Percentiles rank a stretch among this genome's conserved stretches.
These are phyloP conservation scores for Pythium scleroteichum DNA, from an alignment of 352 stramenopile species.

Conservation along the genomic window DNA sequence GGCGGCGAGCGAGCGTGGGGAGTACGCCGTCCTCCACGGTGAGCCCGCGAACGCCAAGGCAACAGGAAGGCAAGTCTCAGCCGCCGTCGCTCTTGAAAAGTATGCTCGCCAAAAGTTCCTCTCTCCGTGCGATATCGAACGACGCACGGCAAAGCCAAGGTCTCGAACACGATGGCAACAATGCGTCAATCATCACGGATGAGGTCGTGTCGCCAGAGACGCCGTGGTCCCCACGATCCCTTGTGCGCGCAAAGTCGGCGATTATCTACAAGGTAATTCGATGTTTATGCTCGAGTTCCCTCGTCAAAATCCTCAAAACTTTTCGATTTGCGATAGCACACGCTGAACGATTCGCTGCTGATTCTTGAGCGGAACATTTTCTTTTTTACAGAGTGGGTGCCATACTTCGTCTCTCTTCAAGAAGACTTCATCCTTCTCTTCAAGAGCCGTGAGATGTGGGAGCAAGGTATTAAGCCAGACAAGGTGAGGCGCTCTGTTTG, in stretches of 20 bases:
- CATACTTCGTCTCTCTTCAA: slow-evolving; percentile 85
- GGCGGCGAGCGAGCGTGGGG: slow-evolving; percentile 11
- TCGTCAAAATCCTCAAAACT: background rate
- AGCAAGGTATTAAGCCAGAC: slow-evolving; percentile 78
- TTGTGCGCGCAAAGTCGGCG: slow-evolving; percentile 80
- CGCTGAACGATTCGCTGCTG: slow-evolving; percentile 80
- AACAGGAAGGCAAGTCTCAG: background rate
- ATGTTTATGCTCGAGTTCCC: background rate
- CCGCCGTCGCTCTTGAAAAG: slow-evolving; percentile 14
- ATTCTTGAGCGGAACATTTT: slow-evolving; percentile 84
- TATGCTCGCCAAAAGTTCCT: slow-evolving; percentile 17
- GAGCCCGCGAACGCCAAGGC: background rate
- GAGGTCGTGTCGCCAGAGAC: slow-evolving; percentile 47
- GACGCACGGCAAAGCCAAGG: slow-evolving; percentile 7
- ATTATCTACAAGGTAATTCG: slow-evolving; percentile 86
- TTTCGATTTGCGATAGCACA: slow-evolving; percentile 51
- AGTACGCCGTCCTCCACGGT: background rate
- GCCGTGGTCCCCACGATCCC: slow-evolving; percentile 82
- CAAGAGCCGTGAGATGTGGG: slow-evolving; percentile 77
- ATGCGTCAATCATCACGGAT: slow-evolving; percentile 73
- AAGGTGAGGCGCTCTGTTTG: slow-evolving; percentile 50
- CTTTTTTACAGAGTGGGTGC: slow-evolving; percentile 77
- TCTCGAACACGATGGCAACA: slow-evolving; percentile 76
- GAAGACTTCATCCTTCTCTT: slow-evolving; percentile 80
- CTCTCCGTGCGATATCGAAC: slow-evolving; percentile 8